Base-by-base conservation (phyloP, 2,329 filamentous ascomycete species). In the Venturia oleaginea region DNA sequence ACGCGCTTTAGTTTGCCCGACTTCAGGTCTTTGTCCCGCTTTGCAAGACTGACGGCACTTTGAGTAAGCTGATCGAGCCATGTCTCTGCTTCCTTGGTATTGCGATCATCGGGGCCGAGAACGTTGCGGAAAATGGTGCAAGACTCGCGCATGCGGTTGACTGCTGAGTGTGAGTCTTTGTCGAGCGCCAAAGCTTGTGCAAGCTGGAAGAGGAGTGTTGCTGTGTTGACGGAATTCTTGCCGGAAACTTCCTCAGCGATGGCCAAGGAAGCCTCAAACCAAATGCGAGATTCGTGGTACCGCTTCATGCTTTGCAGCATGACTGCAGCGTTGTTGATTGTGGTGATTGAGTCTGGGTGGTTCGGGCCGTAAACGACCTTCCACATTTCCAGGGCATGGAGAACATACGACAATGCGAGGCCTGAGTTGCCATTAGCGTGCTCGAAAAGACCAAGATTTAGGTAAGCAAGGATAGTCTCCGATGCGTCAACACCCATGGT, bases 311-410 rank as follows among this genome's bases (percentile, higher is more conserved):
- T 88, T 77, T 99, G 94, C 65, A 99, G 86, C 94, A 99, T 99
- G 66, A 99, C 94, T 8, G 94, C 94, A 24, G 91, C 93, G 72
- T 99, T 99, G 84, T 97, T 99, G 77, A 97, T 89, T 19, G 94
- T 97, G 10, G 95, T 99, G 77, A 99, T 97, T 10, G 92, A 96
- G 78, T 99, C 94, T 3, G 94, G 94, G 77, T 99, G 94, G 71
- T 91, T 89, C 37, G 88, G 81, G 38, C 94, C 94, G 74, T 97
- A 99, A 71, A 97, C 93, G 71, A 97, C 85, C 81, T 96, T 97
- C 93, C 93, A 97, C 67, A 99, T 82, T 73, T 94, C 88, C 69
- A 99, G 84, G 7, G 94, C 94, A 75, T 99, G 94, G 74, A 90
- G 91, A 68, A 95, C 89, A 74, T 96, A 97, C 15, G 85, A 83